Percentiles rank a stretch among this genome's conserved stretches.
These are phyloP conservation scores for Ensete ventricosum DNA, from an alignment of 176 grass and related monocot genomes.

Conservation along the genomic window DNA sequence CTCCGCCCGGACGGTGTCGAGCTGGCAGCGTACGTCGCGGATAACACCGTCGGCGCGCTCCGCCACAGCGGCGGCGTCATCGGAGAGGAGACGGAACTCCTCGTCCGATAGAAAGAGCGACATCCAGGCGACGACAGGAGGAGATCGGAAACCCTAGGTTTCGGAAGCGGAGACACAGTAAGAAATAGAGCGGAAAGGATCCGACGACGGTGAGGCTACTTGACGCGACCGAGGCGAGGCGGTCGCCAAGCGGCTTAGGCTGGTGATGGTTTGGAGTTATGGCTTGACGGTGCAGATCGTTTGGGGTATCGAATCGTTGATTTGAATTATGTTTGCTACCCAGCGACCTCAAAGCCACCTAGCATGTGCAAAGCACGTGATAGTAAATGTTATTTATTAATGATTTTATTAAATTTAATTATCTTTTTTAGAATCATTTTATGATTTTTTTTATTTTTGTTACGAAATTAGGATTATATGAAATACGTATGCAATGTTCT, in stretches of 20 bases:
- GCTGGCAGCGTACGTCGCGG: conserved; percentile 65
- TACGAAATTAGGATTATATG: too few species aligned
- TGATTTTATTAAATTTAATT: too few species aligned
- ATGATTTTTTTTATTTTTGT: too few species aligned
- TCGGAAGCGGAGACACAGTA: not conserved
- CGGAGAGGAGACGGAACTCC: conserved; percentile 67
- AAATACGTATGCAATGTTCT: too few species aligned
- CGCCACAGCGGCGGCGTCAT: conserved; percentile 59
- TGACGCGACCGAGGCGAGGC: not conserved
- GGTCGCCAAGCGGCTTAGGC: not conserved
- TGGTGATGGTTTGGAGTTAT: not conserved
- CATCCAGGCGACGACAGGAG: conserved; percentile 25
- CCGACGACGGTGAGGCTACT: not conserved
- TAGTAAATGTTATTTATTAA: too few species aligned
- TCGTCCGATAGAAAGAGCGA: conserved; percentile 89
- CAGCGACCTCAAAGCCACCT: too few species aligned
- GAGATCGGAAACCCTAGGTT: conserved; percentile 3
- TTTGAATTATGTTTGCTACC: too few species aligned
- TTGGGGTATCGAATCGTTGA: not conserved
- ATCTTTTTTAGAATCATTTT: too few species aligned
- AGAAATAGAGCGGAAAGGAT: too few species aligned
- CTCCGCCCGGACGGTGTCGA: conserved; percentile 81
- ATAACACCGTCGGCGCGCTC: conserved; percentile 75
- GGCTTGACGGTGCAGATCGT: not conserved
- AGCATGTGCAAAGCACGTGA: too few species aligned